These are phyloP conservation scores for Candida corydali DNA, from an alignment of 805 yeast genomes.

Conservation along the genomic window DNA sequence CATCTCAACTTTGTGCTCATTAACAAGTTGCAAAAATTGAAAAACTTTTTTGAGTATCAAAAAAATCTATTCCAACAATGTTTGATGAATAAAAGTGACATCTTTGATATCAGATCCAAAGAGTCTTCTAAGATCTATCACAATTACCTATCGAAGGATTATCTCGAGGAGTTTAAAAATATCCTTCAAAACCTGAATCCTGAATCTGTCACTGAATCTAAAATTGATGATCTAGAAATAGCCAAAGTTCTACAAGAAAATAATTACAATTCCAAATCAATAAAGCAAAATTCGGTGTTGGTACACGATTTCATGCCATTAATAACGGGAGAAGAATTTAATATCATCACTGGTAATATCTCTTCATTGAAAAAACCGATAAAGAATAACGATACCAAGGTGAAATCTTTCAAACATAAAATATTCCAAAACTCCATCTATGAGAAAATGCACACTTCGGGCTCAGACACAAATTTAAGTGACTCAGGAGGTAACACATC, in stretches of 20 bases:
- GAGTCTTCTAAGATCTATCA: constrained; percentile 25
- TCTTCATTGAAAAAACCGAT: too few species aligned
- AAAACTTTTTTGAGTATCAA: constrained; percentile 37
- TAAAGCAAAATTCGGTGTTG: constrained; percentile 3
- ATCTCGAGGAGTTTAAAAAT: constrained; percentile 25
- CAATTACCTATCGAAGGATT: constrained; percentile 27
- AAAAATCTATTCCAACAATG: constrained; percentile 20
- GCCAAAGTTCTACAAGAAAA: background rate
- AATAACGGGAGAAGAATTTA: constrained; percentile 32
- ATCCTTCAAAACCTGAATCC: background rate
- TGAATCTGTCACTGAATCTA: too few species aligned
- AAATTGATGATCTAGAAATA: background rate
- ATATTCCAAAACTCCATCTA: constrained; percentile 38
- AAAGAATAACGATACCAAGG: constrained; percentile 11
- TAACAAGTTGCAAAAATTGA: constrained; percentile 35
- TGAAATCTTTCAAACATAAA: constrained; percentile 27
- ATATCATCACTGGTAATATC: constrained; percentile 37
- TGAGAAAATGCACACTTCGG: constrained; percentile 31
- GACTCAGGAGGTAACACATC: constrained; percentile 12
- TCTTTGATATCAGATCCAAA: constrained; percentile 14
- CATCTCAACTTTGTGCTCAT: constrained; percentile 23
- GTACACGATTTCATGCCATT: constrained; percentile 43
- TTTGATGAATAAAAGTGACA: constrained; percentile 14
- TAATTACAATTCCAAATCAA: constrained; percentile 3
- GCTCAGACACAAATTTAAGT: constrained; percentile 34